Base-by-base conservation (phyloP, 805 yeast genomes). In the Starmerella scarabaei region DNA sequence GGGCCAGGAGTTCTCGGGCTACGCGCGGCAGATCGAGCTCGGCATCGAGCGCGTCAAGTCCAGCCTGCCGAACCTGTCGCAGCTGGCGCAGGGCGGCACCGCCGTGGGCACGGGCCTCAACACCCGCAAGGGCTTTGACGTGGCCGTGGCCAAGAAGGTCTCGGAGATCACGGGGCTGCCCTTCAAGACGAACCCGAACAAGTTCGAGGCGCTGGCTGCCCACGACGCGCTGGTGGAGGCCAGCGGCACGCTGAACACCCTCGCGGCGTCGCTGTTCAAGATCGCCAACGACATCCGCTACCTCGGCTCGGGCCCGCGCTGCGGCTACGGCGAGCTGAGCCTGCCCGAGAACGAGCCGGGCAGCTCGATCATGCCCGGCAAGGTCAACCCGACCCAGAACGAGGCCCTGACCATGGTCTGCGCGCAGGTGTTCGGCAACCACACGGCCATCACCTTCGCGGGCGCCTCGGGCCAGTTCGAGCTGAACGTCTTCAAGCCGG, bases 391-490 rank as follows among this genome's bases (percentile, higher is more conserved):
- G 51, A 91, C 98, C 42, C 98, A 91, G 71, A 86, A 86, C 64
- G 98, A 91, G 72, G 98, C 98, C 40, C 68, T 91, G 62, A 91
- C 97, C 50, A 93, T 91, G 94, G 95, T 88, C 47, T 85, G 94
- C 61, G 75, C 91, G 49, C 98, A 91, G 71, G 96, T 91, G 21
- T 84, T 91, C 61, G 98, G 98, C 63, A 91, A 91, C 77, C 78
- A 91, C 66, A 66, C 94, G 33, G 75, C 95, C 49, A 82, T 91
- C 66, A 86, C 97, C 27, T 84, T 83, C 60, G 93, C 95, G 33
- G 98, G 98, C 59, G 96, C 98, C 29, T 82, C 94, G 30, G 98
- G 98, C 55, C 98, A 91, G 69, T 91, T 91, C 55, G 98, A 91
- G 71, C 76, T 91, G 63, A 91, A 91, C 64, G 98, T 86, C 33